phyloP scores from a whole-genome alignment of 345 rosid species.

The Pistacia integerrima region DNA sequence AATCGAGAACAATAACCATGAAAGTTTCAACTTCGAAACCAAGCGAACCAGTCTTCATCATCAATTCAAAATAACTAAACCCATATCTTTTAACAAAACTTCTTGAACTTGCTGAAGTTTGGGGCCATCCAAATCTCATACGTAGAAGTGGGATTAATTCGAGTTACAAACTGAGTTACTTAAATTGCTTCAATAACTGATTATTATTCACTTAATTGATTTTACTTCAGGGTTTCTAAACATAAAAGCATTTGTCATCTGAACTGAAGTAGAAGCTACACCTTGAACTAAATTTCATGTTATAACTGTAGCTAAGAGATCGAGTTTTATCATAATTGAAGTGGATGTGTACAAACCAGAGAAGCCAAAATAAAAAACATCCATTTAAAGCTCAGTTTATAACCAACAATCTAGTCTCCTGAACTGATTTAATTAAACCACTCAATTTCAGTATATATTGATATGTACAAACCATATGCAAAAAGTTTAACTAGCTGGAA shows the following conservation, averaged over 20 bases:
- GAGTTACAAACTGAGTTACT: not conserved
- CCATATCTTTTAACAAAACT: not conserved
- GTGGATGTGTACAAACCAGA: not conserved
- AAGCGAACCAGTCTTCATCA: not conserved
- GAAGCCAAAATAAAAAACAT: too few relatives aligned
- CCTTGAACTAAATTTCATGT: too few relatives aligned
- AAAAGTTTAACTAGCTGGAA: too few relatives aligned
- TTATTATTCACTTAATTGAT: too few relatives aligned
- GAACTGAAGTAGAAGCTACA: too few relatives aligned
- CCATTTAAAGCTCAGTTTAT: not conserved
- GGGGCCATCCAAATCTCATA: not conserved
- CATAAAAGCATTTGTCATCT: too few relatives aligned
- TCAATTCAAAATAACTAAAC: not conserved
- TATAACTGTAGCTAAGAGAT: too few relatives aligned
- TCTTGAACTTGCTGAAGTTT: not conserved
- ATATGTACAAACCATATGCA: too few relatives aligned
- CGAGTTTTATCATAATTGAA: too few relatives aligned
- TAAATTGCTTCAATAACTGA: too few relatives aligned
- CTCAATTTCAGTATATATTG: not conserved
- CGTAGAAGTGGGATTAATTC: not conserved
- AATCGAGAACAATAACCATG: not conserved
- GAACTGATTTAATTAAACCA: not conserved
- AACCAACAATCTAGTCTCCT: not conserved
- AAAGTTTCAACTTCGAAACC: not conserved
- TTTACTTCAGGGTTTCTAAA: too few relatives aligned